Evolutionary conservation across 768 basidiomycete species (phyloP).

Genomic region (Tylopilus subfusipes): DNA sequence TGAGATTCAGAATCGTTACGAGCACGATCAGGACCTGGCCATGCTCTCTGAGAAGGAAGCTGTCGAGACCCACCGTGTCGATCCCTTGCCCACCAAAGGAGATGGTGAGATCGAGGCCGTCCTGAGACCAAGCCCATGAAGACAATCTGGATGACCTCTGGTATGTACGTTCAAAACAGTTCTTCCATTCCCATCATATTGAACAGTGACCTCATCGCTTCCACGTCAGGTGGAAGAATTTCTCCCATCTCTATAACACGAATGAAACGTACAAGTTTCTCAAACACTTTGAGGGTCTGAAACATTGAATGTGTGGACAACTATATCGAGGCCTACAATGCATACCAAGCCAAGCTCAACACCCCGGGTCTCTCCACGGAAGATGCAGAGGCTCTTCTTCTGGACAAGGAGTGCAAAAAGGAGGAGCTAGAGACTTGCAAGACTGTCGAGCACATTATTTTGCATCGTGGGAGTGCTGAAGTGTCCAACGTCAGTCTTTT

Average conservation of each 20-base stretch:
- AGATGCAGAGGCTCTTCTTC: conserved; percentile 82
- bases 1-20: conserved; percentile 81
- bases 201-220: conserved; percentile 61
- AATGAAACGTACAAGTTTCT: conserved; percentile 98
- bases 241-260: conserved; percentile 98
- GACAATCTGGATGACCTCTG: conserved; percentile 78
- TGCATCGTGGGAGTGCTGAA: conserved; percentile 62
- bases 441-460: conserved; percentile 86
- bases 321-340: conserved; percentile 90
- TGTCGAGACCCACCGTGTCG: conserved; percentile 52
- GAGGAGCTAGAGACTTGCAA: conserved; percentile 90
- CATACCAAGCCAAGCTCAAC: conserved; percentile 62
- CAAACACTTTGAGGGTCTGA: conserved; percentile 91
- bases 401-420: conserved; percentile 88
- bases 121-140: conserved; percentile 75
- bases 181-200: background rate
- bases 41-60: conserved; percentile 58
- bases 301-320: conserved; percentile 99
- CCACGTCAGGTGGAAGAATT: conserved; percentile 99
- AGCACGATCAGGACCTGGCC: conserved; percentile 73
- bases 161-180: conserved; percentile 49
- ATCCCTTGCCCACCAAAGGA: conserved; percentile 49
- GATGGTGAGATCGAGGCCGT: conserved; percentile 94
- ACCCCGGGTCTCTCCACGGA: conserved; percentile 74
- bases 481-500: conserved; percentile 41